Evolutionary conservation across 805 yeast species (phyloP), one percentile per base, ranked within the genome.

Genomic region (Wickerhamomyces mucosus): DNA sequence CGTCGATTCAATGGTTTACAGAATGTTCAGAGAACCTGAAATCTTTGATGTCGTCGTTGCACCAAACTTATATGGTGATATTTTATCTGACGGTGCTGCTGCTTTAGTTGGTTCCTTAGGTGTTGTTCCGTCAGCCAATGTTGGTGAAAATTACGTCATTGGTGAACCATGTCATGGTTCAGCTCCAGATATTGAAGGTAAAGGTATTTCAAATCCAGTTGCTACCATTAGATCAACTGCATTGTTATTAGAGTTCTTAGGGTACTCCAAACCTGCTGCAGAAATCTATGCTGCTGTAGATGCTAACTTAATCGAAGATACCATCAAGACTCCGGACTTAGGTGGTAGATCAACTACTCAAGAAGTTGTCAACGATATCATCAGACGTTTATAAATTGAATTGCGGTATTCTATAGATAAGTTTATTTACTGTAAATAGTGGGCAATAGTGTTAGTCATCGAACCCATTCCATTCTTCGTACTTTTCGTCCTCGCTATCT

Each of bases 81-180:
- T 92, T 45, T 68, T 92, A 48, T 80, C 94, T 42, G 97, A 88
- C 56, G 97, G 96, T 63, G 97, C 97, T 34, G 97, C 97, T 45
- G 96, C 97, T 12, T 70, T 88, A 35, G 95, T 89, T 36, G 98
- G 98, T 31, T 89, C 97, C 19, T 72, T 92, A 43, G 98, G 98
- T 55, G 95, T 92, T 36, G 96, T 92, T 35, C 97, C 98, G 51
- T 80, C 94, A 33, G 97, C 97, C 39, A 92, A 92, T 53, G 98
- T 92, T 41, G 98, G 98, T 51, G 95, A 86, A 55, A 63, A 69
- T 56, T 89, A 92, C 55, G 96, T 94, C 41, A 85, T 92, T 55
- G 98, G 98, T 57, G 98, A 92, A 65, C 98, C 98, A 55, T 88
- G 96, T 56, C 98, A 92, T 63, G 98, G 98, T 40, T 83, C 95